Conservation (phyloP, 306 rosid genomes). For the Sphenostylis stenocarpa region DNA sequence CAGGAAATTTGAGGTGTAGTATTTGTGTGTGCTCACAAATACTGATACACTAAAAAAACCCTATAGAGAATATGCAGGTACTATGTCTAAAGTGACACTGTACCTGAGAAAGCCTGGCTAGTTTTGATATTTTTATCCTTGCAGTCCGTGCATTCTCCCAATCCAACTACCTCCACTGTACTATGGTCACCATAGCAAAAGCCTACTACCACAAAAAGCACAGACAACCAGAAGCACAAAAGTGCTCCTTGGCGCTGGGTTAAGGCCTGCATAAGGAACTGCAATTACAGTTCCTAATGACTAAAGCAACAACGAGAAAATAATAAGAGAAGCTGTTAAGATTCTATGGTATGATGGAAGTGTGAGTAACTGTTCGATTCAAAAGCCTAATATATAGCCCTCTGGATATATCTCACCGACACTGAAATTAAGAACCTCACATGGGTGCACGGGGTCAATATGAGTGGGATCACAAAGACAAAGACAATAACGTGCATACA, state of each 20-base stretch:
- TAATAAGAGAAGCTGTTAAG: conserved; percentile 39
- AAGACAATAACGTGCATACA: conserved; percentile 48
- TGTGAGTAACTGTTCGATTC: not conserved
- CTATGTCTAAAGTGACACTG: not conserved
- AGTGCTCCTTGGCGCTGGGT: conserved; percentile 41
- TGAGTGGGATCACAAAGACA: conserved; percentile 25
- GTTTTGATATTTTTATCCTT: conserved; percentile 52
- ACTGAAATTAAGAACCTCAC: conserved; percentile 59
- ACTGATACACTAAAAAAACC: not conserved
- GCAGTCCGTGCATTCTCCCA: conserved; percentile 85
- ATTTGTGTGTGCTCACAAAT: not conserved
- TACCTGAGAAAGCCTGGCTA: conserved; percentile 79
- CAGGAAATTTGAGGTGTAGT: not conserved
- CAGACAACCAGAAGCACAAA: conserved; percentile 55
- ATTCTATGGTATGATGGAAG: not conserved
- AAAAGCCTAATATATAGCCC: conserved; percentile 45
- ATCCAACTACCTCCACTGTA: conserved; percentile 72
- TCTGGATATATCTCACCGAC: conserved; percentile 43
- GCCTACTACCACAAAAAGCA: conserved; percentile 43
- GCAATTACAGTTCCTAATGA: conserved; percentile 4
- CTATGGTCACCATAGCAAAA: conserved; percentile 56
- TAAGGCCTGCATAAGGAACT: conserved; percentile 51
- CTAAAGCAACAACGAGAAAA: not conserved
- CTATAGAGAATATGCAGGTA: not conserved
- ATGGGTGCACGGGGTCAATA: conserved; percentile 52